Conservation (phyloP, 202 grass and related monocot species). For the Panicum hallii region DNA sequence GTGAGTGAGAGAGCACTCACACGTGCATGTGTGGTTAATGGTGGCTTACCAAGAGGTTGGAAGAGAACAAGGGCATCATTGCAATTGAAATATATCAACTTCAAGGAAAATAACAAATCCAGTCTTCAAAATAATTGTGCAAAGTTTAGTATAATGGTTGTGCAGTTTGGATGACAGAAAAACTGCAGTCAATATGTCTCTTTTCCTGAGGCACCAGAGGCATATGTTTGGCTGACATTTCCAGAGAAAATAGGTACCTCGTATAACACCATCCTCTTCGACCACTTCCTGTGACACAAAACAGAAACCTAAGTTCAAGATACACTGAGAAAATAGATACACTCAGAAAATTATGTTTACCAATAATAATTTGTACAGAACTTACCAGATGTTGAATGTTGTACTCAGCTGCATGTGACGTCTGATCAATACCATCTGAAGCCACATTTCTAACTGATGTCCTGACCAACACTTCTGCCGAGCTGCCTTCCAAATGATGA, state of each 20-base stretch:
- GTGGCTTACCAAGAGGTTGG: conserved; percentile 10
- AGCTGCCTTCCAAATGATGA: conserved; percentile 40
- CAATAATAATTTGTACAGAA: conserved; percentile 34
- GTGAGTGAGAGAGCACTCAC: background rate
- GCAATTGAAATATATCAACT: conserved; percentile 12
- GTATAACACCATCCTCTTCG: conserved; percentile 33
- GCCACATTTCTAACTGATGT: conserved; percentile 36
- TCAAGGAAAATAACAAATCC: conserved; percentile 4
- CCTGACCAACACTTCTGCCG: conserved; percentile 29
- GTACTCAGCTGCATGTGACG: conserved; percentile 38
- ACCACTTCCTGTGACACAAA: conserved; percentile 52
- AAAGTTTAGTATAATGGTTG: conserved; percentile 11
- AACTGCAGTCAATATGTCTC: conserved; percentile 4
- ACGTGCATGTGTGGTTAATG: background rate
- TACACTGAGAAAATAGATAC: conserved; percentile 17
- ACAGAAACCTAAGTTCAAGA: conserved; percentile 34
- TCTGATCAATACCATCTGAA: conserved; percentile 10
- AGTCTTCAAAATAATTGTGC: conserved; percentile 15
- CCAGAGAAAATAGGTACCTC: conserved; percentile 53
- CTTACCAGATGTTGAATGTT: conserved; percentile 52
- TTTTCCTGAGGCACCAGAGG: background rate
- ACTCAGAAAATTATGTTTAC: conserved; percentile 21
- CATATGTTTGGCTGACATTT: conserved; percentile 28
- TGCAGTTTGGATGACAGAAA: conserved; percentile 20
- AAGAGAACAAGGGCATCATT: conserved; percentile 13